Evolutionary conservation across 2,329 filamentous ascomycete species (phyloP), one percentile per base, ranked within the genome.

Genomic region (Corniculantispora saksenae): DNA sequence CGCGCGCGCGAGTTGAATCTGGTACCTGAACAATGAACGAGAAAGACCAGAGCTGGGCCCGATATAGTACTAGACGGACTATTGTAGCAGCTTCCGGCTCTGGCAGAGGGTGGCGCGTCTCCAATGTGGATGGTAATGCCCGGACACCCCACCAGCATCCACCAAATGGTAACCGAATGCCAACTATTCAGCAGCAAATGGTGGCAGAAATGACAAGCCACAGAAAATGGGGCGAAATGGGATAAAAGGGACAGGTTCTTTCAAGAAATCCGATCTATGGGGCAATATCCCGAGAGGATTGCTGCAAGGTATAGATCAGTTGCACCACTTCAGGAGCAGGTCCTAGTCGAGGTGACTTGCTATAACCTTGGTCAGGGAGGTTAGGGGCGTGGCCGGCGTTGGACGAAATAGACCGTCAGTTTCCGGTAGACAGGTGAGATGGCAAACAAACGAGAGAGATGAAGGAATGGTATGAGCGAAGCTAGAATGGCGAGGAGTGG

Each of bases 71-170:
- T 53, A 15, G 21, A 23, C 21, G 40, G 40, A 27, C n/a, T 38
- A 48, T 21, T 40, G 40, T 38, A 9, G 38, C 19, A n/a, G 35
- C 21, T 45, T 38, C n/a, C 51, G 13, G 32, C 32, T 60, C n/a
- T 64, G 35, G 12, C 51, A 48, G 23, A 51, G 29, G 17, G 56
- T 21, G 55, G 55, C 63, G 47, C 63, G 63, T 55, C 38, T 45
- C 48, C 56, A 12, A 64, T 35, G 51, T 61, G 43, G 40, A 65
- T 51, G 51, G 29, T 29, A 65, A 61, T 60, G 21, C 51, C 25
- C 23, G 17, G 29, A 65, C 35, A 54, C 63, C 51, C 63, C 56
- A 56, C 61, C 35, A 47, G 50, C 57, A 51, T 55, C 63, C 63
- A 65, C 57, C 40, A 57, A 29, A 29, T 17, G n/a, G 53, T 48